Percentiles rank a stretch among this genome's conserved stretches.
phyloP scores from a whole-genome alignment of 2,329 filamentous ascomycete species.

The Helminthosporium solani region DNA sequence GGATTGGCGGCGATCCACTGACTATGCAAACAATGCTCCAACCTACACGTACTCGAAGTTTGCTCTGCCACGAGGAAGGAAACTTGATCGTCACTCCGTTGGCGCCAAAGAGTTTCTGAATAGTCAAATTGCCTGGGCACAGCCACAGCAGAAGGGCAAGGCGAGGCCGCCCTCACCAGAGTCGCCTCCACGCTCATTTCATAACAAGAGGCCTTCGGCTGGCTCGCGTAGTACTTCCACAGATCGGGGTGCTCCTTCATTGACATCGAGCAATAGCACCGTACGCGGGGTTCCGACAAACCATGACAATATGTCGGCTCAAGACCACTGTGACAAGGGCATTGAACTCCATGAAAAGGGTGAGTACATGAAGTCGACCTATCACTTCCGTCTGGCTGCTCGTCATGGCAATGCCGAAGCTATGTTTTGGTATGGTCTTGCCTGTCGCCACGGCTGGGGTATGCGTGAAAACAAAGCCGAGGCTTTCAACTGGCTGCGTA shows the following conservation, averaged over 20 bases:
- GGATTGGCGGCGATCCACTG: slow-evolving; percentile 58
- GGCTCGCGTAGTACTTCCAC: slow-evolving; percentile 17
- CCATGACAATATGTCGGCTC: slow-evolving; percentile 68
- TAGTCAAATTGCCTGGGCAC: slow-evolving; percentile 63
- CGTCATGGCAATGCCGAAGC: slow-evolving; percentile 83
- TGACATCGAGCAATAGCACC: slow-evolving; percentile 48
- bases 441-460: slow-evolving; percentile 95
- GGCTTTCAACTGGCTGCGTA: slow-evolving; percentile 87
- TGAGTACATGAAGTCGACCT: slow-evolving; percentile 88
- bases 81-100: slow-evolving; percentile 62
- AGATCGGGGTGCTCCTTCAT: slow-evolving; percentile 34
- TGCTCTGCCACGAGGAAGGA: slow-evolving; percentile 77
- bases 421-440: slow-evolving; percentile 94
- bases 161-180: slow-evolving; percentile 41
- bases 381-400: slow-evolving; percentile 88
- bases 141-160: slow-evolving; percentile 33
- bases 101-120: slow-evolving; percentile 43
- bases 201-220: slow-evolving; percentile 23
- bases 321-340: slow-evolving; percentile 87
- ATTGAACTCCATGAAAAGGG: slow-evolving; percentile 88
- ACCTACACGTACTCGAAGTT: slow-evolving; percentile 90
- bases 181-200: slow-evolving; percentile 42
- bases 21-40: slow-evolving; percentile 58
- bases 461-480: slow-evolving; percentile 91
- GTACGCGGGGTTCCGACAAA: slow-evolving; percentile 48